Evolutionary conservation across 371 early-diverging fungal species (phyloP), one percentile per base, ranked within the genome.

Genomic region (Mortierella sp.): DNA sequence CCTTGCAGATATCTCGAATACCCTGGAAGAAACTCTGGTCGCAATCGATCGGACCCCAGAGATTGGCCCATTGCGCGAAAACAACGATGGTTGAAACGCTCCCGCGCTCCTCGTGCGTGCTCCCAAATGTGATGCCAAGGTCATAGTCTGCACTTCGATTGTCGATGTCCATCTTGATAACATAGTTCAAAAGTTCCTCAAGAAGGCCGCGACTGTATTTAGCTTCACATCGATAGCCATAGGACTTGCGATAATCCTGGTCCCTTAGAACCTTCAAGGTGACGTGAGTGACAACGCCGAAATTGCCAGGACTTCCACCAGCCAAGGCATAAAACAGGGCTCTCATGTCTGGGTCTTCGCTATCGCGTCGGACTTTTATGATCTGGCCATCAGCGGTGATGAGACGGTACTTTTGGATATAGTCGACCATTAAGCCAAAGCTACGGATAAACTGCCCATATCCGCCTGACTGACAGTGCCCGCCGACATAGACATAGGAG

Each of bases 11-110:
- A 30, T 49, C n/a, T 18, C 21, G 51, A 49, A 78, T 61, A 48
- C 63, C 38, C 30, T 72, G 12, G 26, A 74, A 51, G 60, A 72
- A 59, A 6, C 1, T 9, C 7, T 31, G 14, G 27, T 64, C 14
- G 49, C 72, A 67, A 0, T 2, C 21, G 34, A 46, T 72, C 67
- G 18, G 13, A 3, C 72, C 72, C 7, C 34, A 34, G 28, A 72
- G 61, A 46, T 78, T 78, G 38, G 73, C 68, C 79, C 79, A 78
- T 16, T 72, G 72, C 3, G 61, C 72, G 63, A 52, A 78, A 21
- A 67, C 57, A 13, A 78, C 42, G 45, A 78, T 72, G 42, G 18
- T 23, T 48, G 48, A 10, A 34, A 34, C 34, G 34, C 34, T 28
- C 19, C 19, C 26, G 1, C 66, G 59, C 39, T 43, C 41, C 39